phyloP scores from a whole-genome alignment of 352 stramenopile species.

The Pythium plurisporium region DNA sequence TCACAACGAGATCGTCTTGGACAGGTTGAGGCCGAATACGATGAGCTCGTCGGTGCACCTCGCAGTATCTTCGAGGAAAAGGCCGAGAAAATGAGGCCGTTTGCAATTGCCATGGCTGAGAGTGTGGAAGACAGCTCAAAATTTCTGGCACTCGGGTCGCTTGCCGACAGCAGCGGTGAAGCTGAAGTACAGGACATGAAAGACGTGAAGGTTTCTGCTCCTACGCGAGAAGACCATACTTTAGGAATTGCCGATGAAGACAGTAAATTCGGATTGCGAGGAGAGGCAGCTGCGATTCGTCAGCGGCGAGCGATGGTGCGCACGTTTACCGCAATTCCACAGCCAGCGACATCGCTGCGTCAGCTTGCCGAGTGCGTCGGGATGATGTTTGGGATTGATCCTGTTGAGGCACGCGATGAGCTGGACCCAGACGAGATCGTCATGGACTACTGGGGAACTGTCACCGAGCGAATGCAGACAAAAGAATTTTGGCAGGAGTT shows the following conservation, averaged over 20 bases:
- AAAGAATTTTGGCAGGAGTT: constrained; percentile 47
- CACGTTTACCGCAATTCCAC: constrained; percentile 34
- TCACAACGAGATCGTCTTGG: constrained; percentile 36
- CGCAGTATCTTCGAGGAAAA: constrained; percentile 26
- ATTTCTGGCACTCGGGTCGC: constrained; percentile 1
- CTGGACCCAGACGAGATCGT: constrained; percentile 68
- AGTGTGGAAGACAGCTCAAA: background rate
- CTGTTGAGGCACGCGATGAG: constrained; percentile 52
- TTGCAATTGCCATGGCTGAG: constrained; percentile 27
- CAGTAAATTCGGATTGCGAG: too few relatives aligned
- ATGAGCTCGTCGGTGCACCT: constrained; percentile 38
- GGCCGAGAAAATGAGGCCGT: constrained; percentile 24
- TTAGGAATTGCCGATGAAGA: too few relatives aligned
- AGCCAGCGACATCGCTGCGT: constrained; percentile 45
- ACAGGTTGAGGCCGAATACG: constrained; percentile 48
- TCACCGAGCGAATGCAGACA: constrained; percentile 28
- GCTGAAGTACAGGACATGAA: too few relatives aligned
- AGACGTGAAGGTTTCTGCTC: too few relatives aligned
- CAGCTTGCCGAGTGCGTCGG: constrained; percentile 67
- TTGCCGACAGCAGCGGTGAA: too few relatives aligned
- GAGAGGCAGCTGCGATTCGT: constrained; percentile 6
- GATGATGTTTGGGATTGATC: constrained; percentile 57
- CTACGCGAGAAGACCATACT: too few relatives aligned
- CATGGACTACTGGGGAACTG: constrained; percentile 68
- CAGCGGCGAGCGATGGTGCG: constrained; percentile 23